Conservation (phyloP, 2,329 filamentous ascomycete species). For the Torrubiellomyces zombiae region DNA sequence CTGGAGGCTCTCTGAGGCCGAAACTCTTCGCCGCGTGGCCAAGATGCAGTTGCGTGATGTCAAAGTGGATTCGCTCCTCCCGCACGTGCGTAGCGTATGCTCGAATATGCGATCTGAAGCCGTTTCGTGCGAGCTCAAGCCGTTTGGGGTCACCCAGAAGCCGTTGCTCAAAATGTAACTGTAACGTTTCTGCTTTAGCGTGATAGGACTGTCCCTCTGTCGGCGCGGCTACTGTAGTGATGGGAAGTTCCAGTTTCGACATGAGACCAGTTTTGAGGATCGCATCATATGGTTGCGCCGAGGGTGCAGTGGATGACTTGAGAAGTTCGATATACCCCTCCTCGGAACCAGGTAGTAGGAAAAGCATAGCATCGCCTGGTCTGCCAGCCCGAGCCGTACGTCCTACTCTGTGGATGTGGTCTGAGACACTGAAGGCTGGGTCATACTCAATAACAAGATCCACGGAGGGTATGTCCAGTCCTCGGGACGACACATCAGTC, state of each 20-base stretch:
- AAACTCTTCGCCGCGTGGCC: constrained; percentile 92
- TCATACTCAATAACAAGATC: constrained; percentile 95
- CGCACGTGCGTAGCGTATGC: constrained; percentile 90
- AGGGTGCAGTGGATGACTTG: constrained; percentile 29
- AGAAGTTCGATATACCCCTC: constrained; percentile 77
- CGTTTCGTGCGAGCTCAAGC: constrained; percentile 67
- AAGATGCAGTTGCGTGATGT: constrained; percentile 79
- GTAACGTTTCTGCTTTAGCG: constrained; percentile 37
- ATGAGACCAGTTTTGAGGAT: constrained; percentile 50
- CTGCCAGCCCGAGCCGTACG: constrained; percentile 87
- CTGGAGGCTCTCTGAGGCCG: constrained; percentile 73
- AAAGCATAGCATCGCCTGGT: constrained; percentile 72
- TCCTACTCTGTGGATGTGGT: constrained; percentile 88
- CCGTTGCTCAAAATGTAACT: constrained; percentile 43
- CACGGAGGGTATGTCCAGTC: constrained; percentile 86
- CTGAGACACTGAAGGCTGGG: constrained; percentile 79
- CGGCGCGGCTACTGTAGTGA: constrained; percentile 44
- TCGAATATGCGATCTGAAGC: constrained; percentile 80
- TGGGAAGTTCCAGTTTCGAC: constrained; percentile 44
- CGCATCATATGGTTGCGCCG: constrained; percentile 33
- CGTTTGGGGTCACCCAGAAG: constrained; percentile 45
- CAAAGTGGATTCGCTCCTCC: constrained; percentile 71
- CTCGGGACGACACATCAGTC: constrained; percentile 89
- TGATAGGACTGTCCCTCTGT: constrained; percentile 26
- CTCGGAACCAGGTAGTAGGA: constrained; percentile 79